phyloP scores from a whole-genome alignment of 768 basidiomycete species.

The Boletus barrowsii region DNA sequence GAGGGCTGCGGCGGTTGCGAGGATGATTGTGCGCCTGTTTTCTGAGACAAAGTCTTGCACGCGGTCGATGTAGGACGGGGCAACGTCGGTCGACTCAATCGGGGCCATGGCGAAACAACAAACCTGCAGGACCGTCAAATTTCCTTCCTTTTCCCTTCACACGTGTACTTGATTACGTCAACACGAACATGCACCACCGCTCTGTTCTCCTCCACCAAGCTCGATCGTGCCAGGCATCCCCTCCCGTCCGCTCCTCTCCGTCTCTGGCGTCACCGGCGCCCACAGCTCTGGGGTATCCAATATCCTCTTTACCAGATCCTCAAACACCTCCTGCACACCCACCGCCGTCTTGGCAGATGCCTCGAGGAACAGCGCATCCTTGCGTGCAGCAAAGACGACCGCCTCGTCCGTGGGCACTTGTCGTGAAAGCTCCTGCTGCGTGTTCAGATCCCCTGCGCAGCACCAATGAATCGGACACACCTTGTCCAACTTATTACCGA shows the following conservation, averaged over 20 bases:
- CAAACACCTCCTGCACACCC: slow-evolving; percentile 74
- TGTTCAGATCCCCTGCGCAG: background rate
- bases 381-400: slow-evolving; percentile 72
- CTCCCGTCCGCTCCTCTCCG: slow-evolving; percentile 5
- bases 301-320: slow-evolving; percentile 77
- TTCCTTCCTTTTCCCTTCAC: background rate
- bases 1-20: slow-evolving; percentile 70
- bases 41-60: slow-evolving; percentile 68
- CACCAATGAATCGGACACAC: slow-evolving; percentile 31
- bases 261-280: slow-evolving; percentile 39
- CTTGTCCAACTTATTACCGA: slow-evolving; percentile 95
- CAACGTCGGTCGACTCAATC: background rate
- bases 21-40: slow-evolving; percentile 70
- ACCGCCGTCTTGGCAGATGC: slow-evolving; percentile 89
- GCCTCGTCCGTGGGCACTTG: slow-evolving; percentile 82
- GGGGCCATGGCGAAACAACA: slow-evolving; percentile 19
- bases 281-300: slow-evolving; percentile 82
- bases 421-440: slow-evolving; percentile 76
- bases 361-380: slow-evolving; percentile 86
- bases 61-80: slow-evolving; percentile 51
- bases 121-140: background rate
- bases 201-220: slow-evolving; percentile 12
- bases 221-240: slow-evolving; percentile 46
- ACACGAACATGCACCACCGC: slow-evolving; percentile 29
- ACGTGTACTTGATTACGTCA: slow-evolving; percentile 28